Percentiles rank a stretch among this genome's conserved stretches.
These are phyloP conservation scores for Oryza punctata DNA, from an alignment of 176 grass and related monocot species.

Conservation along the genomic window DNA sequence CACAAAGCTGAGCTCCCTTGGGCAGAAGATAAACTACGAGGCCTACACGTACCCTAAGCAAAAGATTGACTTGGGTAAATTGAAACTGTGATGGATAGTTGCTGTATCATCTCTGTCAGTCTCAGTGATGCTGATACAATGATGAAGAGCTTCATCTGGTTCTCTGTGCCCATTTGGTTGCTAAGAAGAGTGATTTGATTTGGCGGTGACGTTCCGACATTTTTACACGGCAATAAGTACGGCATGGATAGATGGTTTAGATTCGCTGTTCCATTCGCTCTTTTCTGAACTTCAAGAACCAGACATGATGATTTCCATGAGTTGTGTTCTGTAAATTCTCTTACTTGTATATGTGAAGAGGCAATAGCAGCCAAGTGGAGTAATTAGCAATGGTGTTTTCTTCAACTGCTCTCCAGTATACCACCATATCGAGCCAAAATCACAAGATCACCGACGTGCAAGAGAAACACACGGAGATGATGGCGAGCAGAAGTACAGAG, in stretches of 20 bases:
- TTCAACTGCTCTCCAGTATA: neutral
- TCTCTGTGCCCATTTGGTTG: neutral
- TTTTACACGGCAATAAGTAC: neutral
- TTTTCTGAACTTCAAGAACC: neutral
- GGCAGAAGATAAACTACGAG: conserved; percentile 94
- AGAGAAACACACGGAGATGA: neutral
- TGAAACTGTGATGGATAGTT: conserved; percentile 67
- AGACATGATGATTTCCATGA: neutral
- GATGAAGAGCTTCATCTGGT: neutral
- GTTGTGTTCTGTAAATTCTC: conserved; percentile 11
- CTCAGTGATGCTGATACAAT: neutral
- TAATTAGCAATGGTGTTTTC: neutral
- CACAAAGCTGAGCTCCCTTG: conserved; percentile 85
- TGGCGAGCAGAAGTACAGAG: neutral
- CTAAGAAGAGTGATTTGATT: conserved; percentile 18
- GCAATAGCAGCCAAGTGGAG: neutral
- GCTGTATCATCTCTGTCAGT: neutral
- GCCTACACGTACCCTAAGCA: conserved; percentile 85
- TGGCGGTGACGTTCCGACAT: neutral
- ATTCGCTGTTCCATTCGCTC: neutral
- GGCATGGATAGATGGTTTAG: conserved; percentile 15
- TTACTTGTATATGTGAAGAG: neutral
- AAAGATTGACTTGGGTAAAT: conserved; percentile 80
- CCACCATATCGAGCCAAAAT: neutral
- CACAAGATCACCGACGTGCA: neutral